Percentiles rank a stretch among this genome's conserved stretches.
These are phyloP conservation scores for Quercus mongolica DNA, from an alignment of 306 rosid genomes.

Conservation along the genomic window DNA sequence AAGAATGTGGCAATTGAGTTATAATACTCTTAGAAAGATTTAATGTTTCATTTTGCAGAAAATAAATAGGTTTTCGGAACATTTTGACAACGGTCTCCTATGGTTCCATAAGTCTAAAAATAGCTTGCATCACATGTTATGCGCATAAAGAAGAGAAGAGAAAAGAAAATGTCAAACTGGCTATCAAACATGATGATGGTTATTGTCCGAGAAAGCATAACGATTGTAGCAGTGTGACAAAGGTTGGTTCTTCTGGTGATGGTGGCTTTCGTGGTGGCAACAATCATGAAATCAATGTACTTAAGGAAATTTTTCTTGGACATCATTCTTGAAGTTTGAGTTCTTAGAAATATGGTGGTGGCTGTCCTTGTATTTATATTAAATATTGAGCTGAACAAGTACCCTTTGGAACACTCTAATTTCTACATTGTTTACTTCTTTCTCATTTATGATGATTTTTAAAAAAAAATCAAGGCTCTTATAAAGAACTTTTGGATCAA, in stretches of 20 bases:
- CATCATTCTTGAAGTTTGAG: background rate
- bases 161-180: background rate
- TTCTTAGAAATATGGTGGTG: background rate
- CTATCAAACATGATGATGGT: background rate
- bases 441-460: too few species aligned
- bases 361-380: background rate
- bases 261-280: too few species aligned
- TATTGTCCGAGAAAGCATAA: background rate
- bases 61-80: too few species aligned
- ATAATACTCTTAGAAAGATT: too few species aligned
- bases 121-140: background rate
- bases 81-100: too few species aligned
- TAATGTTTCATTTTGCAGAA: too few species aligned
- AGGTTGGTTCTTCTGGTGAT: too few species aligned
- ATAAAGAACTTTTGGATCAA: background rate
- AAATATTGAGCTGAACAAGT: background rate
- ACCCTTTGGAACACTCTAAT: background rate
- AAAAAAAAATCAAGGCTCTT: background rate
- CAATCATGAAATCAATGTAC: background rate
- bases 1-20: too few species aligned
- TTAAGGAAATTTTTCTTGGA: background rate
- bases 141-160: background rate
- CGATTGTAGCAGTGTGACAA: background rate
- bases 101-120: too few species aligned
- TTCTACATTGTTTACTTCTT: background rate